These are phyloP conservation scores for Bruguiera gymnorhiza DNA, from an alignment of 345 rosid genomes.

Conservation along the genomic window DNA sequence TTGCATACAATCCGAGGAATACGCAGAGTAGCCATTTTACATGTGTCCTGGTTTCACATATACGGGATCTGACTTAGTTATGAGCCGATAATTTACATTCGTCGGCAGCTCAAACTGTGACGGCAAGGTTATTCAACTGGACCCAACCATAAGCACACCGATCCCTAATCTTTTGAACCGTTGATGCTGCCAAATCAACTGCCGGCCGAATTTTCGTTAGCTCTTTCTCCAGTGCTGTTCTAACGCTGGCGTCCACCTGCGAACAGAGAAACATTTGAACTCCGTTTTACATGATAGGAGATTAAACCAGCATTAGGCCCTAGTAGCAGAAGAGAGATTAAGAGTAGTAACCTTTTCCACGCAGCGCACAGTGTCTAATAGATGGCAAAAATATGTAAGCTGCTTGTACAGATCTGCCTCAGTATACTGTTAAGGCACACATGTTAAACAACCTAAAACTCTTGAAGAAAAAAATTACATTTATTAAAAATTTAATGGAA, in stretches of 20 bases:
- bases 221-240: constrained; percentile 56
- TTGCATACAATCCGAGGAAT: neutral
- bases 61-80: neutral
- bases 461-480: neutral
- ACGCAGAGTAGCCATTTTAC: neutral
- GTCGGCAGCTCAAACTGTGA: constrained; percentile 25
- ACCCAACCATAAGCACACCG: constrained; percentile 90
- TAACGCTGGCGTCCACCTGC: constrained; percentile 57
- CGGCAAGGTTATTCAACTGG: constrained; percentile 43
- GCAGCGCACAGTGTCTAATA: constrained; percentile 64
- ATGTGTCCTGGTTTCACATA: neutral
- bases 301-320: neutral
- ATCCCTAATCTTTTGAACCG: constrained; percentile 50
- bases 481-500: neutral
- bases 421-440: constrained; percentile 46
- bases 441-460: neutral
- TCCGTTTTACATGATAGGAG: too few species aligned
- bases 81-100: neutral
- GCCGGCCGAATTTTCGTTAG: constrained; percentile 48
- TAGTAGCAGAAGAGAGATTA: too few species aligned
- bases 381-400: constrained; percentile 73
- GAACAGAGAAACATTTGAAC: neutral
- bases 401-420: constrained; percentile 95
- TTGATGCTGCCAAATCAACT: constrained; percentile 55
- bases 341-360: constrained; percentile 56